phyloP scores from a whole-genome alignment of 2,329 filamentous ascomycete genomes.

The Annulohypoxylon truncatum region DNA sequence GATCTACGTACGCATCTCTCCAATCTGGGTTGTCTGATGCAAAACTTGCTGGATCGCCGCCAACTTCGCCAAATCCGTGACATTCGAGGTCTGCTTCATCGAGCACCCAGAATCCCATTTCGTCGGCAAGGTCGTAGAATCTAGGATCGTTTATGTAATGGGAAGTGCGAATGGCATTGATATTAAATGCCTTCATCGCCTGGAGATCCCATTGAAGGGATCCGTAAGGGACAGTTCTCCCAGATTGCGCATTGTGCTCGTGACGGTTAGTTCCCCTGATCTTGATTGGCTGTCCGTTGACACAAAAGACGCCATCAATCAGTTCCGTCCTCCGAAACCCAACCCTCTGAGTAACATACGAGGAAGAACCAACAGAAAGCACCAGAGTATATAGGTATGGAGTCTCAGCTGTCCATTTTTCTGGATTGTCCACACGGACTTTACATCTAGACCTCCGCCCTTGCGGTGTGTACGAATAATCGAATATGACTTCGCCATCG shows the following conservation, averaged over 20 bases:
- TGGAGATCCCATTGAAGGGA: conserved; percentile 71
- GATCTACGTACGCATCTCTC: conserved; percentile 74
- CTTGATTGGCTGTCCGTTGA: conserved; percentile 74
- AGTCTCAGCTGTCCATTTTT: conserved; percentile 77
- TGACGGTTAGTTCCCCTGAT: conserved; percentile 77
- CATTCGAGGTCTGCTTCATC: conserved; percentile 68
- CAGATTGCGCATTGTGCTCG: conserved; percentile 73
- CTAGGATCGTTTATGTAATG: conserved; percentile 73
- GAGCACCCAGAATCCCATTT: conserved; percentile 73
- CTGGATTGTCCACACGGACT: conserved; percentile 59
- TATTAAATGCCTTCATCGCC: conserved; percentile 75
- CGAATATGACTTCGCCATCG: conserved; percentile 47
- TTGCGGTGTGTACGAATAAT: conserved; percentile 42
- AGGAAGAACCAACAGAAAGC: conserved; percentile 51
- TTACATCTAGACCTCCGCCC: conserved; percentile 56
- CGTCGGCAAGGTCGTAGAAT: conserved; percentile 71
- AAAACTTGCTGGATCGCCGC: conserved; percentile 59
- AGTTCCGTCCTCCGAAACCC: conserved; percentile 74
- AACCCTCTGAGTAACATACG: conserved; percentile 63
- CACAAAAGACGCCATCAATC: conserved; percentile 68
- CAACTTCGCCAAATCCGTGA: conserved; percentile 61
- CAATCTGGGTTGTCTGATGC: conserved; percentile 71
- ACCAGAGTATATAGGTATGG: conserved; percentile 69
- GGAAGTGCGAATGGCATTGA: conserved; percentile 76
- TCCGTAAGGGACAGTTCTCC: conserved; percentile 70